Evolutionary conservation across 2,329 filamentous ascomycete genomes (phyloP).

Genomic region (Niveomyces coronatus): DNA sequence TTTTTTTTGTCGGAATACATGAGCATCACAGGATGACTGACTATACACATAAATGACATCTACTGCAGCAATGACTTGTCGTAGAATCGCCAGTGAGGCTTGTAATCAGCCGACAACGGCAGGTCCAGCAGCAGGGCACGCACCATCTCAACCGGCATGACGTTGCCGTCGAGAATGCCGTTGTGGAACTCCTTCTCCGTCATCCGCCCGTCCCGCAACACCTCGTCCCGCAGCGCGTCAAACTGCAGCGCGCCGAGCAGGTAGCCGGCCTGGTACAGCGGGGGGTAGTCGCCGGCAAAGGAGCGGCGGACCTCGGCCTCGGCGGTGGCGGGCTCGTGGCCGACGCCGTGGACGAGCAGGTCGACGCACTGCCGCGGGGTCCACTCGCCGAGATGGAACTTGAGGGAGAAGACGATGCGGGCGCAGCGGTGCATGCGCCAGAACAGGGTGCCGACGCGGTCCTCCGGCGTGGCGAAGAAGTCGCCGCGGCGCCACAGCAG

Average conservation of each 20-base stretch:
- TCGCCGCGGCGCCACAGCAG: conserved; percentile 43
- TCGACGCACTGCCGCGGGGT: conserved; percentile 45
- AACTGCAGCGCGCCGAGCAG: conserved; percentile 50
- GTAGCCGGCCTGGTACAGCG: conserved; percentile 50
- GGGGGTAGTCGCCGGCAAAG: conserved; percentile 44
- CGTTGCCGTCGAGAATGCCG: conserved; percentile 36
- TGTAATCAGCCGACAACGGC: conserved; percentile 32
- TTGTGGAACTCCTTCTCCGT: conserved; percentile 48
- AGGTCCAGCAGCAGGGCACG: conserved; percentile 35
- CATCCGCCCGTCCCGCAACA: conserved; percentile 27
- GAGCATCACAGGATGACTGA: too few species aligned
- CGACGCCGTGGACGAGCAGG: conserved; percentile 43
- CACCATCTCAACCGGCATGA: conserved; percentile 45
- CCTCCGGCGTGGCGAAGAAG: conserved; percentile 39
- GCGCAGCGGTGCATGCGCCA: conserved; percentile 54
- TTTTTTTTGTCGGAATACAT: too few species aligned
- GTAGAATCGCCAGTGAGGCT: conserved; percentile 42
- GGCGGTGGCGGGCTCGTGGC: conserved; percentile 48
- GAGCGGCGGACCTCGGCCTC: conserved; percentile 50
- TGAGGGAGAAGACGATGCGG: conserved; percentile 47
- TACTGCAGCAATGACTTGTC: conserved; percentile 10
- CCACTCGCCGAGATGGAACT: conserved; percentile 47
- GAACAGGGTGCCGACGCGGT: conserved; percentile 47
- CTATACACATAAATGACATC: too few species aligned
- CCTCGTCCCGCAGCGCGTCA: conserved; percentile 37